Conservation (phyloP, 108 stramenopile genomes). For the Epithemia pelagica region DNA sequence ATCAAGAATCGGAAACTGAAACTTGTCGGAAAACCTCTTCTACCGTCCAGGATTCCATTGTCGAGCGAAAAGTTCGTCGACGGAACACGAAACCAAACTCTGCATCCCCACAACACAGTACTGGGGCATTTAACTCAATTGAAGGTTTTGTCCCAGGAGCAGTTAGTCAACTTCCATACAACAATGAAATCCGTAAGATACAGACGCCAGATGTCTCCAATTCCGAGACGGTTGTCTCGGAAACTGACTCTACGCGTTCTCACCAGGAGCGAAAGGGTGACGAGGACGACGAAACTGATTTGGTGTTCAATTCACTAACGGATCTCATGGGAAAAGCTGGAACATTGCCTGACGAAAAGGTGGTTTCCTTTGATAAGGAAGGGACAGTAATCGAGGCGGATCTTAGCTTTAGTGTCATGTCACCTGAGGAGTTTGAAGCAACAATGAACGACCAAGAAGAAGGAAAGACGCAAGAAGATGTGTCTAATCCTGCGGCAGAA, state of each 20-base stretch:
- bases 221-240: too few relatives aligned
- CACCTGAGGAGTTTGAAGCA: neutral
- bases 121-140: too few relatives aligned
- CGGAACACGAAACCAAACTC: neutral
- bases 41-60: neutral
- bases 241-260: too few relatives aligned
- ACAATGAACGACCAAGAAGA: slow-evolving; percentile 1
- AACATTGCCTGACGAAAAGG: neutral
- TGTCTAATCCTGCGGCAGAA: too few relatives aligned
- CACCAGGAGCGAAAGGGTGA: too few relatives aligned
- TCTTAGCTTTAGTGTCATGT: neutral
- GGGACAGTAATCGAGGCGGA: neutral
- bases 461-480: neutral
- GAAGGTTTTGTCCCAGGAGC: too few relatives aligned
- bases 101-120: too few relatives aligned
- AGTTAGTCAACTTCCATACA: too few relatives aligned
- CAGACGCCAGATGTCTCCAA: too few relatives aligned
- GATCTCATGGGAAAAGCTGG: slow-evolving; percentile 3
- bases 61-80: neutral
- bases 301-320: neutral
- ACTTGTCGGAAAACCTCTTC: neutral
- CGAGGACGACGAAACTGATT: too few relatives aligned
- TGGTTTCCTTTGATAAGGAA: neutral
- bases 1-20: neutral
- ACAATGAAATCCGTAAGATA: too few relatives aligned